Evolutionary conservation across 192 early-diverging fungal genomes (phyloP), one percentile per base, ranked within the genome.

Genomic region (Gryganskiella cystojenkinii): DNA sequence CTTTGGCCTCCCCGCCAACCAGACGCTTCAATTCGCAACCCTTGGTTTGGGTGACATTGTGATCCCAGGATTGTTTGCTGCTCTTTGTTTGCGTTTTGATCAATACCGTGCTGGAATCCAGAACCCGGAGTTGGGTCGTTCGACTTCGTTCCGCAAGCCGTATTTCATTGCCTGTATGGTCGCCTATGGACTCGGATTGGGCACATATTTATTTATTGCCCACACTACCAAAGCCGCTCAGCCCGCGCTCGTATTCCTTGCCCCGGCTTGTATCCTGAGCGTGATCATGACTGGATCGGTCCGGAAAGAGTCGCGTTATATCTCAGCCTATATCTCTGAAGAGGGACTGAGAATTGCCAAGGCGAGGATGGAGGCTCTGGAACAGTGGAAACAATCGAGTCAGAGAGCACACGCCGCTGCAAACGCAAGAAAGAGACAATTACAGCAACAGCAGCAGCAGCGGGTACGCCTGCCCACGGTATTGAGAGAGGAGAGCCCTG

Each of bases 21-120:
- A 80, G 27, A 74, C 81, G 3, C 55, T 70, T 45, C 55, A 76
- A 28, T 95, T 97, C 70, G 90, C 95, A 7, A 91, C 96, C 90
- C 85, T 99, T 20, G 95, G 96, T 1, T 79, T 99, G 63, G 96
- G 96, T 44, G 97, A 99, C 54, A 98, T 99, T 76, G 94, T 95
- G 5, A 89, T 98, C 46, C 97, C 97, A 4, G 97, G 95, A 56
- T 89, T 98, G 53, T 98, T 95, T 79, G 87, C 96, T 9, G 95
- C 96, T 1, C 86, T 99, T 15, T 95, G 94, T 60, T 72, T 97
- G 64, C 87, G 90, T 61, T 98, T 92, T 79, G 97, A 99, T 84
- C 90, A 95, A 27, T 84, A 91, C 71, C 81, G 80, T 51, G 90
- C 89, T 40, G 84, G 95, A 61, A 75, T 70, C 44, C 73, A 81